Evolutionary conservation across 495 filamentous ascomycete genomes (phyloP), one percentile per base, ranked within the genome.

Genomic region (Geopyxis carbonaria): DNA sequence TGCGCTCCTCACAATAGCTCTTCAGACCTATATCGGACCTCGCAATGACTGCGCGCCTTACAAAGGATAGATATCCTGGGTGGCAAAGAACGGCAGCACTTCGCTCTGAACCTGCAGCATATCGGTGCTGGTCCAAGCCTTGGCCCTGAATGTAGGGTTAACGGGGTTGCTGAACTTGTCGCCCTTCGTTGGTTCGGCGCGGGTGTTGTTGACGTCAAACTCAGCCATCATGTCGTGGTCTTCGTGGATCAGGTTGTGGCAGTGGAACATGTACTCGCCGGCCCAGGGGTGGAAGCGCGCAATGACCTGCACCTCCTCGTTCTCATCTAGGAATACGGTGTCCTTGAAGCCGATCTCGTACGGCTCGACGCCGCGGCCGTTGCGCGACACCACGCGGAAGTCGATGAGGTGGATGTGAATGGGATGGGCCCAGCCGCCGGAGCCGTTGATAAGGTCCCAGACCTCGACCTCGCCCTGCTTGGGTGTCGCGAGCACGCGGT

Each of bases 121-220:
- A 19, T 33, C 29, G 13, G 46, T 55, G 7, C 39, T 29, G 27
- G 31, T 10, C 16, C 37, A n/a, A n/a, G n/a, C n/a, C n/a, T 42
- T 41, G 5, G 50, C 50, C n/a, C 38, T 38, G 27, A 50, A 55
- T 22, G 14, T 3, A 10, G 45, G 38, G 27, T 42, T 40, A 44
- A 56, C 48, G 28, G 48, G 45, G 36, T 49, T 18, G 1, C 45
- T 45, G 36, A 49, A 49, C 27, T 63, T 59, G 22, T 45, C 46
- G 10, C 43, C 47, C n/a, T 47, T 21, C 11, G 10, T 22, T 25
- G 95, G 59, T 50, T 92, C 84, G 2, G 78, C 72, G 34, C 80
- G 70, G 45, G 95, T 93, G 4, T 91, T 87, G 50, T 99, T 91
- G 35, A 95, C 76, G 53, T 99, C 89, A 49, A 99, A 99, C 16